Evolutionary conservation across 2,329 filamentous ascomycete species (phyloP), one percentile per base, ranked within the genome.

Genomic region (Talaromyces sp.): DNA sequence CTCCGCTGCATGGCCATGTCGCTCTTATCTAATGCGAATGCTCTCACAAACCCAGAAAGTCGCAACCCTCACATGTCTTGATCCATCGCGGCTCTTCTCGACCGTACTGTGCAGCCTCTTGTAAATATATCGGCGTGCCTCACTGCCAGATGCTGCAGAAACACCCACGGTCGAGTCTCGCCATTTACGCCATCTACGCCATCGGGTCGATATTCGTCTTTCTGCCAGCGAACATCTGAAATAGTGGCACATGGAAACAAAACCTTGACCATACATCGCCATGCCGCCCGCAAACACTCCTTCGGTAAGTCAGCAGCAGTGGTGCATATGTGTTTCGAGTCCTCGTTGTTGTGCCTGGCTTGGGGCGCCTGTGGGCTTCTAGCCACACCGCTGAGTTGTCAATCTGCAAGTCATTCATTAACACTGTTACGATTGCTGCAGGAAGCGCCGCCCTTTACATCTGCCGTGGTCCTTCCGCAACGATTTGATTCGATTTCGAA

Each of bases 401-500:
- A 14, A 8, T 52, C 48, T 60, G 46, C 12, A 5, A 19, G 51
- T 57, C 17, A 56, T 54, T 56, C 59, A 48, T 60, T 63, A 62
- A 62, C 66, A 54, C 63, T 60, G 60, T 43, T 38, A 21, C 41
- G 58, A 19, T 55, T 46, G 8, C 58, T 66, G 62, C 63, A 73
- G 65, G 66, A 66, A 60, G 70, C 69, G 21, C 68, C 67, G 53
- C 41, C 62, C 50, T 61, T 65, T 29, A 65, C 72, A 48, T 64
- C 69, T 32, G 61, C 70, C 31, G 27, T 54, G 21, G 32, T 31
- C n/a, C n/a, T n/a, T 65, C 74, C 81, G 46, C 79, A 78, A 57
- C 77, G 78, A 59, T 72, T 80, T 61, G 76, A 74, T 65, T 71
- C 75, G 58, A 72, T 82, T 61, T 74, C 80, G 65, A 80, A 77